phyloP scores from a whole-genome alignment of 805 yeast genomes.

The Wickerhamomyces strasburgensis region DNA sequence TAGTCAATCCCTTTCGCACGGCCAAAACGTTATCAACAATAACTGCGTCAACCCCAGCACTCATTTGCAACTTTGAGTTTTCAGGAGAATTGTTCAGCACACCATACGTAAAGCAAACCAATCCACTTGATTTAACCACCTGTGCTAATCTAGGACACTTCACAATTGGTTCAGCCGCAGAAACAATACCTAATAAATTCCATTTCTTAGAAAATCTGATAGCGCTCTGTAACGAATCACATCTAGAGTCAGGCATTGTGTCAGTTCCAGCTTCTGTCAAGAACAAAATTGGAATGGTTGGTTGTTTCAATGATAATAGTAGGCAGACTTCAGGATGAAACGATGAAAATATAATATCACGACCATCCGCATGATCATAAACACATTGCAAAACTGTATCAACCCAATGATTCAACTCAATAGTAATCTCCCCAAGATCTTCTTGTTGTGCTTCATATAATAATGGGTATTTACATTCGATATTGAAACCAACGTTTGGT shows the following conservation, averaged over 20 bases:
- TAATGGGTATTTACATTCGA: constrained; percentile 94
- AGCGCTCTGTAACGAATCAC: constrained; percentile 84
- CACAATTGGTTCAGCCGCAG: constrained; percentile 83
- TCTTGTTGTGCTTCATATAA: constrained; percentile 87
- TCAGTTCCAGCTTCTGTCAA: constrained; percentile 85
- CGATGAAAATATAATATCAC: constrained; percentile 87
- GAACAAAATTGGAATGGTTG: constrained; percentile 85
- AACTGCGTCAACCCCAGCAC: constrained; percentile 97
- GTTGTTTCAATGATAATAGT: constrained; percentile 83
- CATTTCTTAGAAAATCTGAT: constrained; percentile 85
- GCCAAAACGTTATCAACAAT: constrained; percentile 93
- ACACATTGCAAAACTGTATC: constrained; percentile 80
- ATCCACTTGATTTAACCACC: constrained; percentile 86
- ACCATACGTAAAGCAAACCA: constrained; percentile 93
- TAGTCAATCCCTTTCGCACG: constrained; percentile 74
- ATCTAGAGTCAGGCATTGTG: constrained; percentile 85
- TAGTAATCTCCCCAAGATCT: constrained; percentile 78
- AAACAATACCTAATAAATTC: constrained; percentile 88
- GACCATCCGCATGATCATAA: constrained; percentile 69
- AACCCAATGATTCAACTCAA: constrained; percentile 81
- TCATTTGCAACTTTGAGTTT: constrained; percentile 78
- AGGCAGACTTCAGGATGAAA: constrained; percentile 94
- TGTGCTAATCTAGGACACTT: constrained; percentile 84
- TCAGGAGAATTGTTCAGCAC: constrained; percentile 78
- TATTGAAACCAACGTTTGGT: constrained; percentile 81